Conservation (phyloP, 2,329 filamentous ascomycete species). For the Metarhizium album region DNA sequence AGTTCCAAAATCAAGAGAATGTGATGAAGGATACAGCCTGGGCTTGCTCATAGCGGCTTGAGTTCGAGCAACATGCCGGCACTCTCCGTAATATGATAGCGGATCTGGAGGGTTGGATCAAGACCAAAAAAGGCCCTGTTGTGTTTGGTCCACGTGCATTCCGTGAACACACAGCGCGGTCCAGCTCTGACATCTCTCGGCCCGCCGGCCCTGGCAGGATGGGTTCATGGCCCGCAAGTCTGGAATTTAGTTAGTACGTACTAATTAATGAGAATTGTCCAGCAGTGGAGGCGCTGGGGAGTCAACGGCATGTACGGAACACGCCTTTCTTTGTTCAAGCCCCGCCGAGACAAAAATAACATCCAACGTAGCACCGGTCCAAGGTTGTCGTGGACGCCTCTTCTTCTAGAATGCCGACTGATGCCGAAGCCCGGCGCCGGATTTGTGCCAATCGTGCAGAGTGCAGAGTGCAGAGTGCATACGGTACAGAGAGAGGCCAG, state of each 20-base stretch:
- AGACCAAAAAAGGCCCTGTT: too few relatives aligned
- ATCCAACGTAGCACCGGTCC: too few relatives aligned
- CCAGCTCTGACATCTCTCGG: too few relatives aligned
- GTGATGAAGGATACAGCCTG: background rate
- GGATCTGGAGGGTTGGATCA: background rate
- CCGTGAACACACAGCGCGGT: too few relatives aligned
- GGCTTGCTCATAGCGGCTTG: background rate
- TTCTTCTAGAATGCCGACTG: slow-evolving; percentile 11
- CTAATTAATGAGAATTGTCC: too few relatives aligned
- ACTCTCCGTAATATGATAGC: too few relatives aligned
- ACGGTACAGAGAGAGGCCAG: too few relatives aligned
- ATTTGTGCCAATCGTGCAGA: background rate
- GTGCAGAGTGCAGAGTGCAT: background rate
- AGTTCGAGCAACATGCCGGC: too few relatives aligned
- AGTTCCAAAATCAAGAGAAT: background rate
- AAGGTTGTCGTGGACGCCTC: background rate
- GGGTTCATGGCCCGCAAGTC: too few relatives aligned
- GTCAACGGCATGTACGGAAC: background rate
- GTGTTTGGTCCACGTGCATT: too few relatives aligned
- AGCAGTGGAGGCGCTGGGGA: background rate
- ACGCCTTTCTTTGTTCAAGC: background rate
- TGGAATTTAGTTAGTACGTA: too few relatives aligned
- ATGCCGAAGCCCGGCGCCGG: slow-evolving; percentile 1
- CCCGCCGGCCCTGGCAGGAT: too few relatives aligned
- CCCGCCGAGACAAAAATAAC: background rate